Percentiles rank a stretch among this genome's conserved stretches.
Evolutionary conservation across 192 early-diverging fungal genomes (phyloP).

Genomic region (Coemansia sp.): DNA sequence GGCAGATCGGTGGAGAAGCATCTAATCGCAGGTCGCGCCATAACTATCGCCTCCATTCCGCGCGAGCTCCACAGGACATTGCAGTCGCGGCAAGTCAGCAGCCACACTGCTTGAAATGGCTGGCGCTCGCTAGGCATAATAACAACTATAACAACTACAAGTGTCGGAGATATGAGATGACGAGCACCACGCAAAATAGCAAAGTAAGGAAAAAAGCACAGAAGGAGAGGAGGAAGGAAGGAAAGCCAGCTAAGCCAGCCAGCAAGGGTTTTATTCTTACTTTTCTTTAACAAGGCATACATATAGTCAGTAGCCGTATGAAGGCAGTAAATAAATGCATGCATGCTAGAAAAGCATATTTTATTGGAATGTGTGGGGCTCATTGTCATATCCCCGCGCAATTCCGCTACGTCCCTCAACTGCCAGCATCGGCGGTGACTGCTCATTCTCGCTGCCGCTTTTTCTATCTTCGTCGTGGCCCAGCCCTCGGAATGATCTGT

Average conservation of each 20-base stretch:
- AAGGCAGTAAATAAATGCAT: background rate
- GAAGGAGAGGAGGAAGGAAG: background rate
- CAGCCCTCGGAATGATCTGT: conserved; percentile 78
- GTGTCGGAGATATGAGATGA: too few relatives aligned
- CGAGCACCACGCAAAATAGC: background rate
- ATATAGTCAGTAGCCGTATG: background rate
- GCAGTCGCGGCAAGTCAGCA: conserved; percentile 49
- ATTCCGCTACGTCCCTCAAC: conserved; percentile 84
- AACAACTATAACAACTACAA: background rate
- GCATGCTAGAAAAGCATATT: background rate
- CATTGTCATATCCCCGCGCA: conserved; percentile 71
- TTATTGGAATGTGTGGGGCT: conserved; percentile 20
- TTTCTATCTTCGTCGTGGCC: conserved; percentile 59
- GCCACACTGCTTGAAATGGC: conserved; percentile 53
- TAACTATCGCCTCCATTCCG: conserved; percentile 53
- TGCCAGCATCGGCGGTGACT: conserved; percentile 32
- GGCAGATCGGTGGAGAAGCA: conserved; percentile 52
- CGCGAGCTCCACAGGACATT: conserved; percentile 48
- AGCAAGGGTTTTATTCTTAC: background rate
- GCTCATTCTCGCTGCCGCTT: background rate
- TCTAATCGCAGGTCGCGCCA: conserved; percentile 48
- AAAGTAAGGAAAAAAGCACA: background rate
- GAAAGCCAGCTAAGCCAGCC: background rate
- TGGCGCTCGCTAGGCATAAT: conserved; percentile 10
- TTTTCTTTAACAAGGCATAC: background rate